phyloP scores from a whole-genome alignment of 2,329 filamentous ascomycete genomes.

The Colletotrichum destructivum region DNA sequence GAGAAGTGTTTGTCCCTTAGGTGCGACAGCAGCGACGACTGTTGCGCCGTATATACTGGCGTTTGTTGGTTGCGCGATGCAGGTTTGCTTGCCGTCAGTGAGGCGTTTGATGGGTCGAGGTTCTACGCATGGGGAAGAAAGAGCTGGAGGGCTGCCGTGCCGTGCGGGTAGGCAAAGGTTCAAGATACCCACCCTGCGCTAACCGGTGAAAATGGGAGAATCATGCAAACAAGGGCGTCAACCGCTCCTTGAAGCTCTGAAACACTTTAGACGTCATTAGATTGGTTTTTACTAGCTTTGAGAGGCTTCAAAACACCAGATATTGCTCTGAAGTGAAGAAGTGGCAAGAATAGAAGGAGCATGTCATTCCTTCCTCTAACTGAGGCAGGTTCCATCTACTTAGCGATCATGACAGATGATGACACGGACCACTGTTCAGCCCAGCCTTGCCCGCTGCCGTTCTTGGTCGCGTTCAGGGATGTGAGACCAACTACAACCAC shows the following conservation, averaged over 20 bases:
- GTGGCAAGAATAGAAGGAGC: not conserved
- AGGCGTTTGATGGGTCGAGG: constrained; percentile 42
- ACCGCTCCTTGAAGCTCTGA: too few relatives aligned
- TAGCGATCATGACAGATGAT: constrained; percentile 2
- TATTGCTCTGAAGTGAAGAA: not conserved
- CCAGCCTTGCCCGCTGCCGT: constrained; percentile 24
- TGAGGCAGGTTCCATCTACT: not conserved
- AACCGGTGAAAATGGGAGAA: not conserved
- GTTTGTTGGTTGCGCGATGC: constrained; percentile 34
- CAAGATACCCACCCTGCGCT: not conserved
- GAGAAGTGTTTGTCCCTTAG: constrained; percentile 13
- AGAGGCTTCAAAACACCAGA: not conserved
- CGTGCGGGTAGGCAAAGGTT: constrained; percentile 13
- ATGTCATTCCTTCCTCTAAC: constrained; percentile 4
- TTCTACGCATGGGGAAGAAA: constrained; percentile 40
- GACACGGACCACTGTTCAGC: constrained; percentile 22
- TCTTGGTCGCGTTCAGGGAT: constrained; percentile 12
- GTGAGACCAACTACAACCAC: constrained; percentile 1
- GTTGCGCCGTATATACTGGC: constrained; percentile 28
- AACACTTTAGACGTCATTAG: rapidly evolving
- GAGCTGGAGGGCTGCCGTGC: constrained; percentile 30
- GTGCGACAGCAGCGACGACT: constrained; percentile 15
- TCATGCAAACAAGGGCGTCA: not conserved
- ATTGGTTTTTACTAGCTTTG: rapidly evolving
- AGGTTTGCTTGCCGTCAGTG: constrained; percentile 30